Conservation (phyloP, 2,329 filamentous ascomycete genomes). For the Trichoderma brevicompactum region DNA sequence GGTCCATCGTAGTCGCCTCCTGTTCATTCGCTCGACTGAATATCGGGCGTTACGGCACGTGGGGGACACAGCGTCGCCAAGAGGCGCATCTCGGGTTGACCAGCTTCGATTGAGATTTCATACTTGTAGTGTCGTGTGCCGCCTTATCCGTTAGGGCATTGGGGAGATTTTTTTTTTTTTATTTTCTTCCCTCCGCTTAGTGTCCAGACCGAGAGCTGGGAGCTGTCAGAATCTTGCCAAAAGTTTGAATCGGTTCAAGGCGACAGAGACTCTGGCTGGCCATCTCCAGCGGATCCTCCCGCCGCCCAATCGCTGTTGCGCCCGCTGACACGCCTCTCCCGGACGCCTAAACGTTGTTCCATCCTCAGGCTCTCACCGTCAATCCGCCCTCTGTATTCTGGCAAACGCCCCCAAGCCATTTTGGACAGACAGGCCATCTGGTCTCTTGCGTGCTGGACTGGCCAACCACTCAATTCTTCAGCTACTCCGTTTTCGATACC, state of each 20-base stretch:
- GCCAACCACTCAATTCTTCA: background rate
- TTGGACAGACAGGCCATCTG: background rate
- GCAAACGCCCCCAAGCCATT: background rate
- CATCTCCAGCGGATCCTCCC: background rate
- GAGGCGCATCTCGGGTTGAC: background rate
- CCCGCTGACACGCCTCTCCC: constrained; percentile 17
- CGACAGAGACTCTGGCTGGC: background rate
- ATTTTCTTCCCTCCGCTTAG: background rate
- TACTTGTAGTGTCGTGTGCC: background rate
- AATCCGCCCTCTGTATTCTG: background rate
- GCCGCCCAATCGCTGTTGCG: constrained; percentile 21
- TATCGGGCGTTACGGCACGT: background rate
- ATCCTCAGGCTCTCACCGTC: background rate
- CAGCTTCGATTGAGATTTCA: background rate
- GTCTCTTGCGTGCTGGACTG: background rate
- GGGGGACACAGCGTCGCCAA: constrained; percentile 6
- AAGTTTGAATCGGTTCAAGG: background rate
- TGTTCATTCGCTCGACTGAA: background rate
- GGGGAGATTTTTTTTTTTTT: background rate
- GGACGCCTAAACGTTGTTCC: constrained; percentile 20
- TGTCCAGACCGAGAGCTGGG: background rate
- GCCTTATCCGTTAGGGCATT: background rate
- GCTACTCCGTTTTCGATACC: constrained; percentile 18
- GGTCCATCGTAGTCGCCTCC: background rate
- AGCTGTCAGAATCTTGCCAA: background rate